phyloP scores from a whole-genome alignment of 2,329 filamentous ascomycete species.

The Monosporascus sp. region DNA sequence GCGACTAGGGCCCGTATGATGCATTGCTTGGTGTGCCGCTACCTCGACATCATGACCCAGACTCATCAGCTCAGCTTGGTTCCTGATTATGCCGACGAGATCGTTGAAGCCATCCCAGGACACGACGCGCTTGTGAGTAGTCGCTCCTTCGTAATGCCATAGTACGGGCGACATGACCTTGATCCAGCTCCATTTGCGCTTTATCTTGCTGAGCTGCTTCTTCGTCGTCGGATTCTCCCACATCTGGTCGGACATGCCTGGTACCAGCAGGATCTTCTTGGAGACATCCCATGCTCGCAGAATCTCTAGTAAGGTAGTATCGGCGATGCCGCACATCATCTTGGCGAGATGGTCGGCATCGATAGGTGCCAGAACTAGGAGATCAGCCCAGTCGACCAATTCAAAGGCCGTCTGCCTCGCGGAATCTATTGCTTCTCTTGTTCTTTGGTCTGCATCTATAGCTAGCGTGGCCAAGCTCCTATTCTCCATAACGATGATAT shows the following conservation, averaged over 20 bases:
- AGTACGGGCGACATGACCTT: slow-evolving; percentile 74
- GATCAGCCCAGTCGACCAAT: slow-evolving; percentile 80
- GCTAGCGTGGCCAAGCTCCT: slow-evolving; percentile 33
- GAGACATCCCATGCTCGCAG: slow-evolving; percentile 81
- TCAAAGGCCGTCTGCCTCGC: slow-evolving; percentile 53
- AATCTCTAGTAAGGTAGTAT: slow-evolving; percentile 74
- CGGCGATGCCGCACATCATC: slow-evolving; percentile 80
- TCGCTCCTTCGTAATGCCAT: slow-evolving; percentile 64
- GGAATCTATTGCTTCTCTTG: slow-evolving; percentile 42
- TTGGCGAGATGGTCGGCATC: slow-evolving; percentile 79
- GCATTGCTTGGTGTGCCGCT: slow-evolving; percentile 36
- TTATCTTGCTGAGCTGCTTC: slow-evolving; percentile 78
- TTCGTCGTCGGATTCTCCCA: slow-evolving; percentile 89
- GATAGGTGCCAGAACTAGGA: slow-evolving; percentile 78
- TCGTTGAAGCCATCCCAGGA: slow-evolving; percentile 64
- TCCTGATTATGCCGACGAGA: slow-evolving; percentile 68
- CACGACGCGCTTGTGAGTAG: slow-evolving; percentile 44
- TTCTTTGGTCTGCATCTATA: slow-evolving; percentile 29
- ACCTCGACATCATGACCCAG: slow-evolving; percentile 66
- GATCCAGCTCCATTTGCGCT: slow-evolving; percentile 82
- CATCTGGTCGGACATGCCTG: slow-evolving; percentile 83
- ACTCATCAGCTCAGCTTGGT: slow-evolving; percentile 69
- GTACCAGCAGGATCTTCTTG: slow-evolving; percentile 79
- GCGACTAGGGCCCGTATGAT: slow-evolving; percentile 30
- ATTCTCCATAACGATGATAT: slow-evolving; percentile 56